Evolutionary conservation across 2,329 filamentous ascomycete species (phyloP).

Genomic region (Hymenoscyphus fructigenus): DNA sequence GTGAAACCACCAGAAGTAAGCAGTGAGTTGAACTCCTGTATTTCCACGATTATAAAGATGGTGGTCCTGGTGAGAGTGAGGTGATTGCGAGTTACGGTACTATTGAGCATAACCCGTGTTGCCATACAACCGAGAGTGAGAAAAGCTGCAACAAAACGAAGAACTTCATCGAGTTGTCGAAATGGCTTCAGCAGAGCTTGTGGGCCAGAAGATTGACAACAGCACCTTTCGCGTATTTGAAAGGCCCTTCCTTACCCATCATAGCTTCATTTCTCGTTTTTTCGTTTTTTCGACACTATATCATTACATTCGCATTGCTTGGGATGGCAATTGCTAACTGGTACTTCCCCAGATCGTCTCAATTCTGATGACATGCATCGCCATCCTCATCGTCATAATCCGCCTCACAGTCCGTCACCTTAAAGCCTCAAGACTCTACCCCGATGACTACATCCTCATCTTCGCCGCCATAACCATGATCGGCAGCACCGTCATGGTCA

Average conservation of each 20-base stretch:
- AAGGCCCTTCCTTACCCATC: not conserved
- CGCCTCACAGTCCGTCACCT: slow-evolving; percentile 2
- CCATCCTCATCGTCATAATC: not conserved
- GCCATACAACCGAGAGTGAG: too few relatives aligned
- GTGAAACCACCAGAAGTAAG: too few relatives aligned
- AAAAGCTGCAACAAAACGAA: too few relatives aligned
- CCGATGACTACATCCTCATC: not conserved
- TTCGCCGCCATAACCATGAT: not conserved
- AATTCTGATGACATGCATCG: slow-evolving; percentile 1
- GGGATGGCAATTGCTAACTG: too few relatives aligned
- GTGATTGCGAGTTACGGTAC: too few relatives aligned
- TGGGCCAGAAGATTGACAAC: slow-evolving; percentile 6
- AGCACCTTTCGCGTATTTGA: not conserved
- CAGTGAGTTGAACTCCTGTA: too few relatives aligned
- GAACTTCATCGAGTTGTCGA: too few relatives aligned
- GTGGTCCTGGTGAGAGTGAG: too few relatives aligned
- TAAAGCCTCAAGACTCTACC: not conserved
- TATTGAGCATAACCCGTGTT: too few relatives aligned
- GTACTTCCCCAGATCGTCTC: slow-evolving; percentile 3
- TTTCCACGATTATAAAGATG: too few relatives aligned
- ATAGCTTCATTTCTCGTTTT: not conserved
- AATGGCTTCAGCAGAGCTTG: not conserved
- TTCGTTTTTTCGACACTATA: too few relatives aligned
- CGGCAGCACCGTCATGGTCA: not conserved
- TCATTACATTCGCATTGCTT: too few relatives aligned